These are phyloP conservation scores for Nannochloropsis salina DNA, from an alignment of 108 stramenopile genomes.

Conservation along the genomic window DNA sequence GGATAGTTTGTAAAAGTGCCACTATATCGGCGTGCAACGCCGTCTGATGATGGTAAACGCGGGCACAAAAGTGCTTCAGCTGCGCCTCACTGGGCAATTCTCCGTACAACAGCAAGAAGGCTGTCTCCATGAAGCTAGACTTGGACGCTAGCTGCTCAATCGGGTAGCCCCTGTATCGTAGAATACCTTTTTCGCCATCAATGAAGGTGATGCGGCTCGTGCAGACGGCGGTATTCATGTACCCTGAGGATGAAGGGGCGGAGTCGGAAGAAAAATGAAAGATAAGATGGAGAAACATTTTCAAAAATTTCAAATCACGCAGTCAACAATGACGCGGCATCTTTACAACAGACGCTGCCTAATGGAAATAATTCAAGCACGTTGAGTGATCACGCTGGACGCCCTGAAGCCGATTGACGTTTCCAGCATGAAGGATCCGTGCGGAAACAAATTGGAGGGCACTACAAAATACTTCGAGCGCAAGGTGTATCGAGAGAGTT, in stretches of 20 bases:
- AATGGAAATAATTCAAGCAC: too few species aligned
- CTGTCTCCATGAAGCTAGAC: slow-evolving; percentile 11
- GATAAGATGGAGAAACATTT: background rate
- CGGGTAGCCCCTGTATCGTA: slow-evolving; percentile 23
- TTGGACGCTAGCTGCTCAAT: slow-evolving; percentile 17
- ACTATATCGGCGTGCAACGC: background rate
- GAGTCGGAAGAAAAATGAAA: background rate
- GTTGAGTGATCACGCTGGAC: too few species aligned
- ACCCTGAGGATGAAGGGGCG: slow-evolving; percentile 14
- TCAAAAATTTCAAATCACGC: too few species aligned
- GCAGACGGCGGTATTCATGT: background rate
- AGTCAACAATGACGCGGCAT: too few species aligned
- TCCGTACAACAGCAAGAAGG: slow-evolving; percentile 22
- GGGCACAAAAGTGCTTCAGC: background rate
- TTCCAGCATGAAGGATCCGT: too few species aligned
- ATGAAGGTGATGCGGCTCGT: slow-evolving; percentile 28
- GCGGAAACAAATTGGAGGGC: too few species aligned
- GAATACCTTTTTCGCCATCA: slow-evolving; percentile 19
- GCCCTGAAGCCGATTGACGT: too few species aligned
- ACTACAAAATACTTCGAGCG: too few species aligned
- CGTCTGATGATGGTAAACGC: background rate
- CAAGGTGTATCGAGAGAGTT: too few species aligned
- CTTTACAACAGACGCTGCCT: too few species aligned
- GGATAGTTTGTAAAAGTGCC: background rate
- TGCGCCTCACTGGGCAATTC: background rate